phyloP scores from a whole-genome alignment of 2,329 filamentous ascomycete species.

The Pseudogymnoascus pannorum region DNA sequence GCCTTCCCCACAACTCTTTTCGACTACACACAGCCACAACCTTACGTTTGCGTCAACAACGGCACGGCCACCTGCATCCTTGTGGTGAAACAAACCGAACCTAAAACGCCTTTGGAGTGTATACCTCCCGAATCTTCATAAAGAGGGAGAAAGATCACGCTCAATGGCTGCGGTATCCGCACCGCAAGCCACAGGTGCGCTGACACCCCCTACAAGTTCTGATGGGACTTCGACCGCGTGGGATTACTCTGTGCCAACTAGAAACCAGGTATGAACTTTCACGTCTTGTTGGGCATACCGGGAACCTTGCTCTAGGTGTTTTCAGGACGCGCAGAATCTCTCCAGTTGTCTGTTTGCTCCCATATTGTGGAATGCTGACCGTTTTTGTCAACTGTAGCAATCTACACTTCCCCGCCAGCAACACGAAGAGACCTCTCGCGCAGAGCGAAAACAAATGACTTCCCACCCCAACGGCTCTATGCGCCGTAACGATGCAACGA shows the following conservation, averaged over 20 bases:
- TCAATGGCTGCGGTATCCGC: slow-evolving; percentile 31
- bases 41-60: slow-evolving; percentile 1
- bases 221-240: slow-evolving; percentile 24
- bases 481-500: neutral
- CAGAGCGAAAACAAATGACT: slow-evolving; percentile 5
- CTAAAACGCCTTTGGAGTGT: slow-evolving; percentile 1
- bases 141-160: slow-evolving; percentile 5
- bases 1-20: neutral
- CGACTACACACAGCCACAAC: neutral
- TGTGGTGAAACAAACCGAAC: slow-evolving; percentile 8
- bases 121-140: slow-evolving; percentile 1
- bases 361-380: neutral
- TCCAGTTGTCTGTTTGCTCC: neutral
- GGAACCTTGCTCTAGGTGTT: neutral
- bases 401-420: neutral
- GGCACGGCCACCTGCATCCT: slow-evolving; percentile 5
- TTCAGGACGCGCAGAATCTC: neutral
- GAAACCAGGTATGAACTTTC: slow-evolving; percentile 22
- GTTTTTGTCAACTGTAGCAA: neutral
- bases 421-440: neutral
- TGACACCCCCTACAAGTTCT: slow-evolving; percentile 28
- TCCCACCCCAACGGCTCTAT: slow-evolving; percentile 6
- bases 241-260: slow-evolving; percentile 26
- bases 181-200: slow-evolving; percentile 26
- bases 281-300: neutral